These are phyloP conservation scores for Crithidia expoeki DNA, from an alignment of 208 protist species.

Conservation along the genomic window DNA sequence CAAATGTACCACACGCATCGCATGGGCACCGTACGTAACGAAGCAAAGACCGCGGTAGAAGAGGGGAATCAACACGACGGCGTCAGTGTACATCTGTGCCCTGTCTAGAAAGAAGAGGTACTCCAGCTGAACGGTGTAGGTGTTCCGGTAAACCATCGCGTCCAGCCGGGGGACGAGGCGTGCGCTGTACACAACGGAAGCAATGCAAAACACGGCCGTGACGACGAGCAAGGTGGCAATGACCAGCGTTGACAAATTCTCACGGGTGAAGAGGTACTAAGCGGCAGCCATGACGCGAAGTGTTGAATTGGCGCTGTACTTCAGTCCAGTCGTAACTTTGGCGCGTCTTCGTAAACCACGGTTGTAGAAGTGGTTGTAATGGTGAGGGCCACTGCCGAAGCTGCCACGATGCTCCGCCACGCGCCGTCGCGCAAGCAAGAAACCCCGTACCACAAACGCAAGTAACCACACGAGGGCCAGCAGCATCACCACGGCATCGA, in stretches of 20 bases:
- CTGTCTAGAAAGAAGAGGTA: constrained; percentile 18
- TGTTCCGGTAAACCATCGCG: neutral
- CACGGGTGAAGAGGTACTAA: constrained; percentile 3
- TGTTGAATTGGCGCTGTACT: neutral
- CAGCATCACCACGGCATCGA: constrained; percentile 34
- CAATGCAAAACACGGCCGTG: constrained; percentile 7
- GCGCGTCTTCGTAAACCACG: neutral
- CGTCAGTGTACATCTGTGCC: constrained; percentile 30
- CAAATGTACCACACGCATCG: constrained; percentile 25
- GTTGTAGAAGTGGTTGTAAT: no score
- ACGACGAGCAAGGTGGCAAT: constrained; percentile 4
- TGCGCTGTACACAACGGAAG: constrained; percentile 16
- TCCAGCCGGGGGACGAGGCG: constrained; percentile 12
- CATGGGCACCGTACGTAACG: constrained; percentile 18
- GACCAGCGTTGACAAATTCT: constrained; percentile 11
- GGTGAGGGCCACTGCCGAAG: no score
- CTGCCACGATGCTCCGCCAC: neutral
- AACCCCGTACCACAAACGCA: neutral
- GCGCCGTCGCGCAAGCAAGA: neutral
- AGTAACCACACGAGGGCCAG: constrained; percentile 16
- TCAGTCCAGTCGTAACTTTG: constrained; percentile 4
- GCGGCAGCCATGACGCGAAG: neutral
- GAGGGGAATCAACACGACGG: constrained; percentile 13
- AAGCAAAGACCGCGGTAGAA: constrained; percentile 24
- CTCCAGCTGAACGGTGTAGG: constrained; percentile 23